phyloP scores from a whole-genome alignment of 768 basidiomycete species.

The Mycena leptocephala region DNA sequence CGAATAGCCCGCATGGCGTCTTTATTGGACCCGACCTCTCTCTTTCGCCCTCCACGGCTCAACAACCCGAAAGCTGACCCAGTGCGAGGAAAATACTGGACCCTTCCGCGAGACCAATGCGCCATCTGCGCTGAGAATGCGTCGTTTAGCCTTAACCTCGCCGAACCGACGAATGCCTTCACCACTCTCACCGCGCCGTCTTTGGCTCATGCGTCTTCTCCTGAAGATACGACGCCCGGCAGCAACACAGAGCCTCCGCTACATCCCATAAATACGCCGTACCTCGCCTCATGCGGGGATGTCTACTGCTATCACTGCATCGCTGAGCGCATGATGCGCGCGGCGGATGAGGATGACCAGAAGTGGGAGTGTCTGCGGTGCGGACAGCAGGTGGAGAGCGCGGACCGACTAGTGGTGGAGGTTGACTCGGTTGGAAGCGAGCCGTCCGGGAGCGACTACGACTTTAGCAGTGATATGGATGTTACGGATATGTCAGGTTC shows the following conservation, averaged over 20 bases:
- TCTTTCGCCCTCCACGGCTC: constrained; percentile 39
- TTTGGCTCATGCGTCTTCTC: constrained; percentile 36
- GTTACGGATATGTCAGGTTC: constrained; percentile 72
- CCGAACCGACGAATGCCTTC: constrained; percentile 69
- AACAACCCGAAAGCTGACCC: constrained; percentile 19
- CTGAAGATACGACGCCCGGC: constrained; percentile 39
- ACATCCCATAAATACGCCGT: constrained; percentile 86
- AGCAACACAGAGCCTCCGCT: constrained; percentile 63
- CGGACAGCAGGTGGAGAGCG: constrained; percentile 73
- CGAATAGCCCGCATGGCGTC: constrained; percentile 60
- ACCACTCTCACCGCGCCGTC: constrained; percentile 50
- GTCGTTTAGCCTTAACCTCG: constrained; percentile 70
- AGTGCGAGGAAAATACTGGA: constrained; percentile 74
- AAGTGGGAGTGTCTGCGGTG: constrained; percentile 93
- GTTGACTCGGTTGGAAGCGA: constrained; percentile 56
- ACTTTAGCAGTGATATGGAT: constrained; percentile 71
- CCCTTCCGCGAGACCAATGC: constrained; percentile 84
- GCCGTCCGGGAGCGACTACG: constrained; percentile 68
- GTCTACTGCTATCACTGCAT: constrained; percentile 96
- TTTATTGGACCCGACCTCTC: constrained; percentile 46
- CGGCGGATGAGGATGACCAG: constrained; percentile 74
- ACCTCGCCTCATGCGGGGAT: constrained; percentile 88
- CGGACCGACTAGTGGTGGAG: constrained; percentile 72
- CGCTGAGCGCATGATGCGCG: constrained; percentile 84
- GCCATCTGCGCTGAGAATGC: constrained; percentile 92